Base-by-base conservation (phyloP, 164 flowering plant genomes). In the Magnolia changhungtana region DNA sequence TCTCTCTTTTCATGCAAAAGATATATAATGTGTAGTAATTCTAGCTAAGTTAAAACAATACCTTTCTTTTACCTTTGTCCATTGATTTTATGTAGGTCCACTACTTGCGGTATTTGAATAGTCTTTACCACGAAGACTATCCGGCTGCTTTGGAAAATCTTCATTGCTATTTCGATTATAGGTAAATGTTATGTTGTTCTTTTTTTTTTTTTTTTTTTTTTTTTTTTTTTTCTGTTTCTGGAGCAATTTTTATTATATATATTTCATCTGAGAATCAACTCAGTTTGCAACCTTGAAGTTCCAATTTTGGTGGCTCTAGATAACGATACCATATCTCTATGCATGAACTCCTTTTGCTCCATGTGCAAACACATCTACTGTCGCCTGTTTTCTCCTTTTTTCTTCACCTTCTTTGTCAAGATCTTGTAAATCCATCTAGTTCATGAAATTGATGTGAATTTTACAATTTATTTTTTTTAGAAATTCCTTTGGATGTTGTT, bases 161-260 rank as follows among this genome's bases (percentile, higher is more conserved):
- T 80, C 95, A 88, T 72, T 82, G 94, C 77, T 96, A 96, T 80
- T 96, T 96, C 83, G 99, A 96, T 82, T 91, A 89, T 82, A 95
- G 98, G 98, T 95, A 84, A 58, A 69, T 55, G 29, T 55, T 75
- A 16, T 10, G 37, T 63, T 14, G 52, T 55, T 52, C 20, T 16
- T 21, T 8, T 52, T 51, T 52, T 3, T 20, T 21, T n/a, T 55
- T 11, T 14, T n/a, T 7, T 52, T 0, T 52, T 14, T 2, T 23
- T 23, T 0, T 23, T 23, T 0, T 55, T 55, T 55, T 14, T 9
- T 55, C 2, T 37, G 6, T 37, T 37, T 37, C 45, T 37, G 45
- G 7, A 37, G 45, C 45, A 5, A 37, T 37, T 55, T 55, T 55
- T 55, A 55, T 55, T 55, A 16, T 55, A 55, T 16, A 10, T 55